Percentiles rank a stretch among this genome's conserved stretches.
phyloP scores from a whole-genome alignment of 23 red algal species.

The Gracilaria domingensis region DNA sequence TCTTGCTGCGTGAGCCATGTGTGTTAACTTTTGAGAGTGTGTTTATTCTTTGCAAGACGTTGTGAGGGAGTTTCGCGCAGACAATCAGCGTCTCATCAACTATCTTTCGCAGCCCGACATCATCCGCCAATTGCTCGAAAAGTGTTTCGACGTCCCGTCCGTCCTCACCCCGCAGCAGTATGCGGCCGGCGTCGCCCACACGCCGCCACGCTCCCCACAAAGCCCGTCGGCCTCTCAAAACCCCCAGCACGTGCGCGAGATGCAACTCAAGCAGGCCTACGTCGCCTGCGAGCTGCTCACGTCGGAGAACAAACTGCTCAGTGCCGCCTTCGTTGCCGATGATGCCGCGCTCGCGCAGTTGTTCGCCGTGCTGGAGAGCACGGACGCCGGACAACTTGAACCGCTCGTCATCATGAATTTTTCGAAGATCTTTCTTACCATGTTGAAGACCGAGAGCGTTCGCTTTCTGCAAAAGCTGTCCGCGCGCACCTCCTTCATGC shows the following conservation, averaged over 20 bases:
- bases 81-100: conserved; percentile 71
- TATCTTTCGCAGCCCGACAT: conserved; percentile 47
- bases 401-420: conserved; percentile 51
- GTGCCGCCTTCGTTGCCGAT: conserved; percentile 47
- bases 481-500: conserved; percentile 44
- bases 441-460: conserved; percentile 52
- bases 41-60: conserved; percentile 32
- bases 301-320: conserved; percentile 40
- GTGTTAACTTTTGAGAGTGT: background rate
- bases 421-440: conserved; percentile 66
- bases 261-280: conserved; percentile 65
- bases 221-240: conserved; percentile 7
- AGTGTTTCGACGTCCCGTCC: conserved; percentile 39
- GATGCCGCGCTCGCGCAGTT: conserved; percentile 3
- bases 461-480: conserved; percentile 26
- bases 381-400: conserved; percentile 35
- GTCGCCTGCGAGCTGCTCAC: conserved; percentile 79
- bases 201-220: conserved; percentile 9
- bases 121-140: conserved; percentile 25
- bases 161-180: background rate
- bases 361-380: conserved; percentile 41
- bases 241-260: conserved; percentile 13
- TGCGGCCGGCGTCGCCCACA: background rate
- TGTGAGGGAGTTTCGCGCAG: conserved; percentile 65
- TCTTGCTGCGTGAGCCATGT: background rate